Percentiles rank a stretch among this genome's conserved stretches.
Conservation (phyloP, 2,329 filamentous ascomycete species). For the Cladorrhinum sp. region DNA sequence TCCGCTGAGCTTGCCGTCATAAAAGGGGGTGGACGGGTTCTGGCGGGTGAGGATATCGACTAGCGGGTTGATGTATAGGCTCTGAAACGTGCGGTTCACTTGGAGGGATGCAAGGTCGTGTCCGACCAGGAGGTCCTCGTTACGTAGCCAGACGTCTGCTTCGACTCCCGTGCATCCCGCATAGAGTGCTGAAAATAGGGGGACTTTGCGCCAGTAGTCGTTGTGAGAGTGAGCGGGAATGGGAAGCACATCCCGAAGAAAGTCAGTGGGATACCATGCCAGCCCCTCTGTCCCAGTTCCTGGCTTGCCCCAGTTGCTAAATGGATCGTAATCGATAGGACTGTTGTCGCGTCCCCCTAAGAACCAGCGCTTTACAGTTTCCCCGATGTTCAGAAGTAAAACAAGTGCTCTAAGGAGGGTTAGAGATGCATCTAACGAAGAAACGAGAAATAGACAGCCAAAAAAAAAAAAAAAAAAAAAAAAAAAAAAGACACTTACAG, state of each 20-base stretch:
- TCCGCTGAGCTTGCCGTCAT: constrained; percentile 46
- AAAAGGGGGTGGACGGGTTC: constrained; percentile 48
- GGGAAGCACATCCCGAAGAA: constrained; percentile 43
- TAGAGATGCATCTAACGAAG: neutral
- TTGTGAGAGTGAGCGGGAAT: constrained; percentile 48
- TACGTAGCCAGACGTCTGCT: constrained; percentile 65
- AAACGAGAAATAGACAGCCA: no score
- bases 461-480: neutral
- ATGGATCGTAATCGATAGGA: constrained; percentile 27
- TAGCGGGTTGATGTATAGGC: constrained; percentile 64
- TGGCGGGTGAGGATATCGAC: constrained; percentile 54
- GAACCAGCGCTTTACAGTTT: constrained; percentile 1
- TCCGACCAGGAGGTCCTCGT: constrained; percentile 58
- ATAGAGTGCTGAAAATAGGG: constrained; percentile 59
- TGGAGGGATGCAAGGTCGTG: constrained; percentile 57
- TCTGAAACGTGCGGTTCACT: constrained; percentile 54
- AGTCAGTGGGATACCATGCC: constrained; percentile 48
- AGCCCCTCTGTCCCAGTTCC: constrained; percentile 39
- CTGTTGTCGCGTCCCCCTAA: neutral
- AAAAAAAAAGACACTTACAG: neutral
- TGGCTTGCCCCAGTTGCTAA: constrained; percentile 36
- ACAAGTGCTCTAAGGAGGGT: neutral
- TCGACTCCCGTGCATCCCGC: constrained; percentile 63
- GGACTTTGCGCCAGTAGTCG: constrained; percentile 64
- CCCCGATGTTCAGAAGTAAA: constrained; percentile 6